Conservation (phyloP, 805 yeast genomes). For the Alloascoidea hylecoeti region DNA sequence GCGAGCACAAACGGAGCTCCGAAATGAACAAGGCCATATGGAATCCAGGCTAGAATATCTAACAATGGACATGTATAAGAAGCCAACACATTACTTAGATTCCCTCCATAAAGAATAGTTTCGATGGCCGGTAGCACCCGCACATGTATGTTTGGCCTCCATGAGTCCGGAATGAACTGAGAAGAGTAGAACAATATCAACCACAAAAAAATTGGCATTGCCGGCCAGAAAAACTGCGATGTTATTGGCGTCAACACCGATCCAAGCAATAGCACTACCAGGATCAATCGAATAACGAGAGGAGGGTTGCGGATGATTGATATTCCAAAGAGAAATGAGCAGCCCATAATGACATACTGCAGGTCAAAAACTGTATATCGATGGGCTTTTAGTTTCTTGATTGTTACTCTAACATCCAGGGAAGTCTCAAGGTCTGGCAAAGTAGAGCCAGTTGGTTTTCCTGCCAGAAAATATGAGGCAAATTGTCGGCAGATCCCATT, state of each 20-base stretch:
- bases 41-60: slow-evolving; percentile 89
- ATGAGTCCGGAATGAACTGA: slow-evolving; percentile 52
- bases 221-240: slow-evolving; percentile 72
- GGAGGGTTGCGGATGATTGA: slow-evolving; percentile 18
- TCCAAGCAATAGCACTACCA: slow-evolving; percentile 25
- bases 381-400: slow-evolving; percentile 26
- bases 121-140: slow-evolving; percentile 85
- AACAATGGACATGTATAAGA: slow-evolving; percentile 47
- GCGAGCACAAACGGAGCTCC: slow-evolving; percentile 87
- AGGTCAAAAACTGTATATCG: slow-evolving; percentile 31
- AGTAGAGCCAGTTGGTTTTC: slow-evolving; percentile 32
- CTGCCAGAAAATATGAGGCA: too few species aligned
- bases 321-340: slow-evolving; percentile 32
- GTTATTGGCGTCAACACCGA: slow-evolving; percentile 58
- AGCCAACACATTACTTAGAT: slow-evolving; percentile 72
- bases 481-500: slow-evolving; percentile 33
- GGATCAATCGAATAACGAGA: slow-evolving; percentile 15
- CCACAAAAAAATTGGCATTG: slow-evolving; percentile 80
- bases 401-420: slow-evolving; percentile 25
- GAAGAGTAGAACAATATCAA: slow-evolving; percentile 69
- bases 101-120: slow-evolving; percentile 84
- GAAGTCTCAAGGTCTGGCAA: slow-evolving; percentile 38
- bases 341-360: slow-evolving; percentile 35
- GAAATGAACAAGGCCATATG: slow-evolving; percentile 86
- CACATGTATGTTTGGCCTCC: slow-evolving; percentile 84